A percentile compares a stretch with the other conserved stretches of the same genome.
These are phyloP conservation scores for Talaromyces sp. DNA, from an alignment of 2,329 filamentous ascomycete genomes.

Conservation along the genomic window DNA sequence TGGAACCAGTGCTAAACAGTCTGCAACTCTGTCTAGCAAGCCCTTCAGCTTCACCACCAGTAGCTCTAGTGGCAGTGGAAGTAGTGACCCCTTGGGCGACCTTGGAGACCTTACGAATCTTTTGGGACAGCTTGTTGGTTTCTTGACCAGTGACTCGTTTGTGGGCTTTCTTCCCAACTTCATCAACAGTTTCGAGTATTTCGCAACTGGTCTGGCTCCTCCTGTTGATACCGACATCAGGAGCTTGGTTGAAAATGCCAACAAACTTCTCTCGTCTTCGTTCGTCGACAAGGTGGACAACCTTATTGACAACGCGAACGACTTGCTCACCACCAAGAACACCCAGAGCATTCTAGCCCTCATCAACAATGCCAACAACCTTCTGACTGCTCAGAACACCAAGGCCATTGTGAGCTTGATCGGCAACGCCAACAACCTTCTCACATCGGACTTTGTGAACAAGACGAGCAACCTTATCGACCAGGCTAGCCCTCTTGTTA, in stretches of 20 bases:
- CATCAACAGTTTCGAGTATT: background rate
- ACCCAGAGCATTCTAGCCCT: constrained; percentile 25
- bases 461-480: constrained; percentile 16
- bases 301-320: constrained; percentile 13
- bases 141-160: background rate
- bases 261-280: background rate
- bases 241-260: background rate
- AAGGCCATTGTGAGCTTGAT: constrained; percentile 15
- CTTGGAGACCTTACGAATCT: background rate
- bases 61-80: background rate
- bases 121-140: background rate
- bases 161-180: background rate
- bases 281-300: constrained; percentile 10
- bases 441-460: constrained; percentile 11
- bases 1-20: background rate
- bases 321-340: constrained; percentile 24
- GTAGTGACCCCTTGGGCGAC: background rate
- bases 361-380: constrained; percentile 16
- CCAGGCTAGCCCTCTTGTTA: constrained; percentile 7
- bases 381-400: constrained; percentile 25
- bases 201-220: constrained; percentile 1
- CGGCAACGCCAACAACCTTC: constrained; percentile 8
- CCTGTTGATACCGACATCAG: background rate
- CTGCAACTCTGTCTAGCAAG: background rate
- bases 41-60: background rate